Evolutionary conservation across 2,329 filamentous ascomycete genomes (phyloP).

Genomic region (Aspergillus awamori): DNA sequence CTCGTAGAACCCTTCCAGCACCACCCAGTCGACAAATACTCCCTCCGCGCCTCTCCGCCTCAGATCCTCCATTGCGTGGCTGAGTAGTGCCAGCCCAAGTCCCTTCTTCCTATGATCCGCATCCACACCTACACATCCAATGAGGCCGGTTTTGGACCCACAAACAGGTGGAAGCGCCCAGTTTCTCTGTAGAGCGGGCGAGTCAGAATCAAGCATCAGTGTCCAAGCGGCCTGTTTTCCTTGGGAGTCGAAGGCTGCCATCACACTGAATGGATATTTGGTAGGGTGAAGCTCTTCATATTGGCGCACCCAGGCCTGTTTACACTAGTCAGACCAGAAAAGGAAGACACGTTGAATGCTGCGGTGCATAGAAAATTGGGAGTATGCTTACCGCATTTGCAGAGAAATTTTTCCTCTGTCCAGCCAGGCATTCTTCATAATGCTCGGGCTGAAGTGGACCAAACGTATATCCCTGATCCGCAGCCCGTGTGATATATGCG

Average conservation of each 20-base stretch:
- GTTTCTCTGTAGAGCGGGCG: constrained; percentile 31
- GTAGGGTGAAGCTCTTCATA: constrained; percentile 41
- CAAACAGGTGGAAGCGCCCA: constrained; percentile 48
- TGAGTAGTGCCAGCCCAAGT: constrained; percentile 47
- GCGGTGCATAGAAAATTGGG: background rate
- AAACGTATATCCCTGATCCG: constrained; percentile 41
- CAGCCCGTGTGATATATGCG: constrained; percentile 40
- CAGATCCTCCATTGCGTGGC: constrained; percentile 50
- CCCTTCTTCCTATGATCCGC: constrained; percentile 40
- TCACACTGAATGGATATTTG: constrained; percentile 44
- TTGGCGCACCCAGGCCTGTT: constrained; percentile 46
- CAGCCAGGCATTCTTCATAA: constrained; percentile 43
- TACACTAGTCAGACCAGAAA: background rate
- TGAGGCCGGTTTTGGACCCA: constrained; percentile 47
- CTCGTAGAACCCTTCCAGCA: constrained; percentile 50
- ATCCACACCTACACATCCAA: constrained; percentile 51
- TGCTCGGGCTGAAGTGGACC: constrained; percentile 38
- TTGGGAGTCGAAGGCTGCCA: constrained; percentile 44
- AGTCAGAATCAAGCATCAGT: constrained; percentile 45
- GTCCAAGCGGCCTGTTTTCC: constrained; percentile 50
- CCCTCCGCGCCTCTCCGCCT: constrained; percentile 44
- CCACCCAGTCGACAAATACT: constrained; percentile 51
- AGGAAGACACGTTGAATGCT: background rate
- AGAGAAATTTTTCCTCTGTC: constrained; percentile 45
- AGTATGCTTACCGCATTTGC: constrained; percentile 36